Percentiles rank a stretch among this genome's conserved stretches.
phyloP scores from a whole-genome alignment of 306 rosid species.

The Benincasa hispida region DNA sequence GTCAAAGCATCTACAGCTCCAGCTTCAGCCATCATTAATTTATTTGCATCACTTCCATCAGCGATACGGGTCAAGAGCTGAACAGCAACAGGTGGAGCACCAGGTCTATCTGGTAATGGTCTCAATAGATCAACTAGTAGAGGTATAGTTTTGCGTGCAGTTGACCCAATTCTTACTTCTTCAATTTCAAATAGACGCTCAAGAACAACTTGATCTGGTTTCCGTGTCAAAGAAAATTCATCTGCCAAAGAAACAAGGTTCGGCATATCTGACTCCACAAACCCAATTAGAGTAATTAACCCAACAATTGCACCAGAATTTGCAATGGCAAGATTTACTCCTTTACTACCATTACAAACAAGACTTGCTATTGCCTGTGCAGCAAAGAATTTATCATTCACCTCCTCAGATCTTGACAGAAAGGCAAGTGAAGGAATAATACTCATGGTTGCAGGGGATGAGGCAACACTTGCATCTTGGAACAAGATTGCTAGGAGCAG shows the following conservation, averaged over 20 bases:
- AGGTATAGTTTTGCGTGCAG: constrained; percentile 79
- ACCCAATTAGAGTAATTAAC: constrained; percentile 65
- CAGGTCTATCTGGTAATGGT: constrained; percentile 90
- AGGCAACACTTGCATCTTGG: constrained; percentile 55
- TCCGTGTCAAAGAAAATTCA: constrained; percentile 61
- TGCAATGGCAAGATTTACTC: constrained; percentile 69
- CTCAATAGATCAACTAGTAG: constrained; percentile 88
- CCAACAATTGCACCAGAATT: constrained; percentile 92
- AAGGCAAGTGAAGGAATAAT: constrained; percentile 70
- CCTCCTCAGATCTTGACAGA: constrained; percentile 74
- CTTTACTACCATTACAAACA: constrained; percentile 61
- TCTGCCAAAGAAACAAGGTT: constrained; percentile 61
- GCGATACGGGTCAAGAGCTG: constrained; percentile 75
- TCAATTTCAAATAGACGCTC: constrained; percentile 77
- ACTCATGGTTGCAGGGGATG: constrained; percentile 50
- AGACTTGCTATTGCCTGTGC: constrained; percentile 96
- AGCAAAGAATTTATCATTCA: constrained; percentile 75
- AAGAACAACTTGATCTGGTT: constrained; percentile 85
- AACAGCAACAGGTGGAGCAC: constrained; percentile 89
- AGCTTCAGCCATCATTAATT: constrained; percentile 82
- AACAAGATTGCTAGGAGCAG: constrained; percentile 75
- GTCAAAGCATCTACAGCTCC: constrained; percentile 92
- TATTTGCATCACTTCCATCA: constrained; percentile 76
- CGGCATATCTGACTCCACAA: constrained; percentile 59
- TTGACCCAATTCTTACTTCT: constrained; percentile 75